Evolutionary conservation across 225 moss, liverwort and hornwort species (phyloP).

Genomic region (Anthoceros angustus): DNA sequence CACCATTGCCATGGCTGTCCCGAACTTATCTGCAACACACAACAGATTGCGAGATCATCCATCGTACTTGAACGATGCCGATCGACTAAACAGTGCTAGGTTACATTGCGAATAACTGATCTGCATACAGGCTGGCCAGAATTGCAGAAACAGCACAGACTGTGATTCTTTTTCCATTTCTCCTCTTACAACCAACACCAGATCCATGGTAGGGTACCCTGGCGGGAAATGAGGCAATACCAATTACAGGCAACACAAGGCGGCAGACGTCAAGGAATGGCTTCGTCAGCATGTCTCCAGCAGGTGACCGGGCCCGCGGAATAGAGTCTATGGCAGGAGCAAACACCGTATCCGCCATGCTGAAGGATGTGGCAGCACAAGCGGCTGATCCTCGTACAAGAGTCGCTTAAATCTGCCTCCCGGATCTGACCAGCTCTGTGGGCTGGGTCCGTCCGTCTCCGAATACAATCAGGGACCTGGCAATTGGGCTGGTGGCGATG

Average conservation of each 20-base stretch:
- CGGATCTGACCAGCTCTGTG: not conserved
- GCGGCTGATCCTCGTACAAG: not conserved
- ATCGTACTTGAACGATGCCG: not conserved
- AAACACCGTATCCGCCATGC: constrained; percentile 41
- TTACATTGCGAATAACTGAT: too few species aligned
- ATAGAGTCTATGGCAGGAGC: constrained; percentile 68
- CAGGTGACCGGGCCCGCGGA: constrained; percentile 43
- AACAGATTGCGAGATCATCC: not conserved
- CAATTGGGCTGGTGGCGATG: too few species aligned
- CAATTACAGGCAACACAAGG: constrained; percentile 78
- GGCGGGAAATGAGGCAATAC: constrained; percentile 12
- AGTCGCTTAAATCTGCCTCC: not conserved
- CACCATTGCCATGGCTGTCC: constrained; percentile 65
- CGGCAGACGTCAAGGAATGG: constrained; percentile 81
- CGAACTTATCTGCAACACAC: constrained; percentile 59
- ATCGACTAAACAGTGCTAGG: too few species aligned
- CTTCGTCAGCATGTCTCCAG: constrained; percentile 52
- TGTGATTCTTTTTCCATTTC: not conserved
- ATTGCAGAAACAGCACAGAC: not conserved
- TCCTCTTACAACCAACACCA: not conserved
- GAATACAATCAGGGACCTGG: too few species aligned
- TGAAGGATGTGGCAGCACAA: not conserved
- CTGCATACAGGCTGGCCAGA: not conserved
- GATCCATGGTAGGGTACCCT: not conserved
- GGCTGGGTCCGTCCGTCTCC: too few species aligned